Evolutionary conservation across 768 basidiomycete genomes (phyloP), one percentile per base, ranked within the genome.

Genomic region (Rhizopogon roseolus): DNA sequence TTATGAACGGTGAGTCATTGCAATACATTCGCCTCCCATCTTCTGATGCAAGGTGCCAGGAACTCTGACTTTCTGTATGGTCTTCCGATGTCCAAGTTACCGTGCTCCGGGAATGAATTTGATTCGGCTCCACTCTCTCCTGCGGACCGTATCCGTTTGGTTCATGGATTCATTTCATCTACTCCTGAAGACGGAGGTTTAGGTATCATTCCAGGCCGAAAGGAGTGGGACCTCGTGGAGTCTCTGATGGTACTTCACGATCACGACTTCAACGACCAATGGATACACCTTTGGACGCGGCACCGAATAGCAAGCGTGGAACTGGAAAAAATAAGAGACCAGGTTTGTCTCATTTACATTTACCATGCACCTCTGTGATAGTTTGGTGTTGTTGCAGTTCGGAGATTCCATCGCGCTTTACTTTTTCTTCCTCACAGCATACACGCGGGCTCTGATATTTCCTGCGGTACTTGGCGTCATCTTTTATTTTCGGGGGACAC

Each of bases 181-280:
- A 81, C 81, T 0, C 73, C 77, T 0, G 63, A 74, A n/a, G 93
- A 95, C 50, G 87, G 91, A 9, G 94, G 93, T 5, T 79, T 96
- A 2, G 93, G 90, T 1, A 82, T 98, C 45, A 81, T 85, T 7
- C 86, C 90, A 1, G 82, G 80, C 13, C 76, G 82, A 22, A 69
- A 78, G 13, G 80, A 84, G 50, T 98, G 92, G 91, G 79, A 85
- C 58, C 81, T 89, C 48, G 80, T 97, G 7, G 85, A 91, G 60
- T 83, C 84, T 19, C 80, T 97, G 49, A 83, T 92, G 75, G 82
- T 86, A 1, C 74, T 98, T 7, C 96, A 98, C 62, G 87, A 98
- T 68, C 80, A 82, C 16, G 72, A 80, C 43, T 90, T 91, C 71
- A 93, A 96, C 66, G 79, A 86, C 8, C 61, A 71, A 1, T 95